Conservation (phyloP, 208 protist genomes). For the Wallacemonas collosoma region DNA sequence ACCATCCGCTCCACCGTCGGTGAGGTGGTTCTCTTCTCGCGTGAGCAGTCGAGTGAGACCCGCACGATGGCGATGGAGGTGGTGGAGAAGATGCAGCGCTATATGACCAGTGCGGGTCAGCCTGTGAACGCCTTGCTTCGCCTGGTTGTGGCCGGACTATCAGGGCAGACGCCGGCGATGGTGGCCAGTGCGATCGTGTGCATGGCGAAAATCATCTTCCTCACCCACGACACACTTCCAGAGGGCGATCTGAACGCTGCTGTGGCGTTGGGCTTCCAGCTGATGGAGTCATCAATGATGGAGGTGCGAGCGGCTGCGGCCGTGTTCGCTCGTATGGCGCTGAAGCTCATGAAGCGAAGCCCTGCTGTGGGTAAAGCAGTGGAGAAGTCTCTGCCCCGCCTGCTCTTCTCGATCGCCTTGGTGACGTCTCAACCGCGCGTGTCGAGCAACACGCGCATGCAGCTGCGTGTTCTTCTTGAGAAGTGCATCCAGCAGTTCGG, state of each 20-base stretch:
- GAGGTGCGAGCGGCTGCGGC: conserved; percentile 74
- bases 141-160: conserved; percentile 75
- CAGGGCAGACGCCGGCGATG: conserved; percentile 76
- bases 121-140: conserved; percentile 76
- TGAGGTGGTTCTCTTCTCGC: conserved; percentile 79
- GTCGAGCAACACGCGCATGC: conserved; percentile 76
- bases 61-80: conserved; percentile 84
- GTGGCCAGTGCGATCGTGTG: conserved; percentile 80
- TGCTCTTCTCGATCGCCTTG: conserved; percentile 81
- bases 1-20: conserved; percentile 64
- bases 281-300: conserved; percentile 71
- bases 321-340: conserved; percentile 82
- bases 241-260: conserved; percentile 62
- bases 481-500: conserved; percentile 87
- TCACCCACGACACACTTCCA: conserved; percentile 67
- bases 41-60: conserved; percentile 79
- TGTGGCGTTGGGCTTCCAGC: conserved; percentile 65
- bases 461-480: conserved; percentile 82
- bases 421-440: conserved; percentile 80
- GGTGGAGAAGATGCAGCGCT: conserved; percentile 88
- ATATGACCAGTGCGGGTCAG: conserved; percentile 50
- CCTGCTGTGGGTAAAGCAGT: conserved; percentile 51
- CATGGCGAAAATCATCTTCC: conserved; percentile 82
- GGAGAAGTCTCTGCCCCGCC: conserved; percentile 59
- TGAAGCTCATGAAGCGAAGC: conserved; percentile 82